phyloP scores from a whole-genome alignment of 2,329 filamentous ascomycete species.

The Cladosporium sp. region DNA sequence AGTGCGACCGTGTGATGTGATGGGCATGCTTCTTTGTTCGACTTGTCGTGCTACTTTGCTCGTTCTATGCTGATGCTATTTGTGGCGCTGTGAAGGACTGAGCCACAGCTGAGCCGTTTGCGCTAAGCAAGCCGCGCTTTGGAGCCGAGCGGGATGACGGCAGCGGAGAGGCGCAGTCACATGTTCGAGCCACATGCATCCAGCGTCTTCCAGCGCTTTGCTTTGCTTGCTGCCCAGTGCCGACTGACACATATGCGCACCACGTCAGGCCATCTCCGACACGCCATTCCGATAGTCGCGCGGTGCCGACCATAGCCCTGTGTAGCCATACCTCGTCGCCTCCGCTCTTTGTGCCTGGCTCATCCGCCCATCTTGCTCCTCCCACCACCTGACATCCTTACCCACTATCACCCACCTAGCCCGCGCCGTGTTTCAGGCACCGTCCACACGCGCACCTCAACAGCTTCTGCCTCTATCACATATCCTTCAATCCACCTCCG shows the following conservation, averaged over 20 bases:
- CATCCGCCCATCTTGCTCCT: not conserved
- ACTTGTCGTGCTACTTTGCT: not conserved
- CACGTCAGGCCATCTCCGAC: constrained; percentile 9
- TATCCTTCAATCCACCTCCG: constrained; percentile 1
- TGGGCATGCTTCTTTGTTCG: constrained; percentile 1
- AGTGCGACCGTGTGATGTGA: not conserved
- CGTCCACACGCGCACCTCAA: constrained; percentile 4
- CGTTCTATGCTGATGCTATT: not conserved
- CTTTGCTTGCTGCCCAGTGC: not conserved
- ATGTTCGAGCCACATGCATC: not conserved
- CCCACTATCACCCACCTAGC: not conserved
- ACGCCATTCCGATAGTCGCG: not conserved
- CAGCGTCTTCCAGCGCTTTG: not conserved
- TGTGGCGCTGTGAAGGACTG: not conserved
- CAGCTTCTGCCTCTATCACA: constrained; percentile 4
- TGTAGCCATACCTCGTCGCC: not conserved
- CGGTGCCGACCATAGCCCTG: not conserved
- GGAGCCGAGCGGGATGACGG: not conserved
- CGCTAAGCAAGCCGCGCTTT: not conserved
- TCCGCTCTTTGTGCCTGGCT: not conserved
- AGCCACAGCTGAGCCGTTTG: constrained; percentile 1
- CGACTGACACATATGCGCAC: not conserved
- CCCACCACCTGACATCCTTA: constrained; percentile 10
- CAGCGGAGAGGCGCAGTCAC: constrained; percentile 4
- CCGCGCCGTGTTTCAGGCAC: constrained; percentile 8